These are phyloP conservation scores for Crucibulum laeve DNA, from an alignment of 768 basidiomycete species.

Conservation along the genomic window DNA sequence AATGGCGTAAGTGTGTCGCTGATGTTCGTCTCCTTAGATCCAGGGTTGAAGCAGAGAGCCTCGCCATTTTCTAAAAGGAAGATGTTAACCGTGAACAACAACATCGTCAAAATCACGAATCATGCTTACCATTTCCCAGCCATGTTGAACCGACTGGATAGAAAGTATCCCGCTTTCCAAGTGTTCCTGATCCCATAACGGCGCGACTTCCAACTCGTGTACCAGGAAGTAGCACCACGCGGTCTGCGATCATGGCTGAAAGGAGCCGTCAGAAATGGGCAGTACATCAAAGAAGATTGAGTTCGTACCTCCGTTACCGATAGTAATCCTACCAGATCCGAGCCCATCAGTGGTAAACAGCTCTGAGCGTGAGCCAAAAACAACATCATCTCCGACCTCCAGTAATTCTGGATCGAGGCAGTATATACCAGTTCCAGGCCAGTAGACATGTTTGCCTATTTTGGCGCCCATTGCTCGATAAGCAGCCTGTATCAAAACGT, in stretches of 20 bases:
- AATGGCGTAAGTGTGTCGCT: constrained; percentile 34
- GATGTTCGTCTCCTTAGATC: constrained; percentile 17
- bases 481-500: constrained; percentile 19
- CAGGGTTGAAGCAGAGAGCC: constrained; percentile 29
- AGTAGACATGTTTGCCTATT: constrained; percentile 42
- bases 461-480: constrained; percentile 48
- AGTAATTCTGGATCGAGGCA: constrained; percentile 44
- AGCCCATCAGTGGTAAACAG: constrained; percentile 39
- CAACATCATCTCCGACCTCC: constrained; percentile 44
- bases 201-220: constrained; percentile 32
- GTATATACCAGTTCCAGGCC: constrained; percentile 42
- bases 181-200: constrained; percentile 45
- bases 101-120: neutral
- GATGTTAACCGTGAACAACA: neutral
- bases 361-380: constrained; percentile 42
- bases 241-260: constrained; percentile 46
- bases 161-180: constrained; percentile 32
- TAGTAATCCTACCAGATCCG: constrained; percentile 33
- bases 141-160: constrained; percentile 42
- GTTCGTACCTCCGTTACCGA: constrained; percentile 33
- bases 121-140: constrained; percentile 38
- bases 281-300: neutral
- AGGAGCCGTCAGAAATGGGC: constrained; percentile 1
- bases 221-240: constrained; percentile 40
- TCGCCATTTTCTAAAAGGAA: constrained; percentile 30